Evolutionary conservation across 1,284 basidiomycete species (phyloP), one percentile per base, ranked within the genome.

Genomic region (Ceratobasidium sp.): DNA sequence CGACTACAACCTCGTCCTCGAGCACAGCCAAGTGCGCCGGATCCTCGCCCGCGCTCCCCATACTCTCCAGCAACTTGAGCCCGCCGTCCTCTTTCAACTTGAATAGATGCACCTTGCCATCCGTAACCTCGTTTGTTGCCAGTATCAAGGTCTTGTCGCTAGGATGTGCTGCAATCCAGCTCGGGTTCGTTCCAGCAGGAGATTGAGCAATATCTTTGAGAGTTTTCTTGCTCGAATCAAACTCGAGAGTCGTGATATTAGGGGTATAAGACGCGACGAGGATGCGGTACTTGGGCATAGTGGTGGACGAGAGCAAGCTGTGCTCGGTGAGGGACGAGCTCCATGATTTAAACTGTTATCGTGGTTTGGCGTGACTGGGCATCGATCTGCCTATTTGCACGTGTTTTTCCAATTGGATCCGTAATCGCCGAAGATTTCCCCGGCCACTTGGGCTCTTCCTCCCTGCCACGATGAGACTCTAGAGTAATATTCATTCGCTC

Each of bases 151-250:
- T 86, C 39, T 83, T 84, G 78, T 92, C 87, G 0, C 82, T 83
- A 0, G 90, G 89, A 80, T 92, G 87, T 0, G 84, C 83, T 4
- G 88, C 86, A 77, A 93, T 85, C 92, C 92, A 93, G 1, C 90
- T 92, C 0, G 92, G 91, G 80, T 89, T 88, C 78, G 87, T 83
- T 49, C 92, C 92, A 80, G 90, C 88, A 17, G 83, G 82, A 58
- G 88, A 79, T 17, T 86, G 81, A 3, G 88, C 87, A 33, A 84
- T 80, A 35, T 87, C 80, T 23, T 82, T 82, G 66, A 93, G 83
- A 28, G 84, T 86, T 1, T 80, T 78, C 3, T 83, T 81, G 7
- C 68, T 42, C 5, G 78, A 51, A 76, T 86, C 83, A 78, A 87
- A 87, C 31, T 78, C 78, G 37, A 87, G 81, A 0, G 90, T 90